A percentile compares a stretch with the other conserved stretches of the same genome.
Conservation (phyloP, 2,329 filamentous ascomycete species). For the Diaporthe caulivora region DNA sequence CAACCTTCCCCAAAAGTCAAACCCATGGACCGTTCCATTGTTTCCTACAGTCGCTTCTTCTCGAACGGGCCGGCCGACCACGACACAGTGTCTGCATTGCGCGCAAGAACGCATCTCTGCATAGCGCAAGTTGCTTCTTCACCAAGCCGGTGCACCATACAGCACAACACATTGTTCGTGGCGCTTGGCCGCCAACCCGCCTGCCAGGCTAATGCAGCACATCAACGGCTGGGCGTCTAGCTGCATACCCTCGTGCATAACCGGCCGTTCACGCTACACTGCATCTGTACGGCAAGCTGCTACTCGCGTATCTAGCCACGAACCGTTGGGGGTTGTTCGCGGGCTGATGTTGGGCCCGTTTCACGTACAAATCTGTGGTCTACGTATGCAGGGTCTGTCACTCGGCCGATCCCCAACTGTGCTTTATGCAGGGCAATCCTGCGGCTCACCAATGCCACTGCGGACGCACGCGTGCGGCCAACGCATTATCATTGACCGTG, state of each 20-base stretch:
- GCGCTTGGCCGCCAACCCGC: conserved; percentile 15
- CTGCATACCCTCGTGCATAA: conserved; percentile 22
- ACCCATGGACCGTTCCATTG: not conserved
- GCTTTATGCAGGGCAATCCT: conserved; percentile 1
- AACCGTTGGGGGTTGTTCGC: conserved; percentile 27
- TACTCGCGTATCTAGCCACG: conserved; percentile 23
- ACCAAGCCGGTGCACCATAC: not conserved
- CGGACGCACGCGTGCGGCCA: not conserved
- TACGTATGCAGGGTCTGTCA: conserved; percentile 15
- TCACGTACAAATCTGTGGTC: conserved; percentile 6
- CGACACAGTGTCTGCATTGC: not conserved
- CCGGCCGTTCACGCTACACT: conserved; percentile 24
- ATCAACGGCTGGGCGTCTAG: conserved; percentile 30
- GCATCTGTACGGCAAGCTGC: conserved; percentile 23
- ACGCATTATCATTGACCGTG: not conserved
- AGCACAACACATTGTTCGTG: conserved; percentile 3
- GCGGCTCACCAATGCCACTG: conserved; percentile 10
- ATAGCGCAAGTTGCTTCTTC: not conserved
- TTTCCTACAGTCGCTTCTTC: too few species aligned
- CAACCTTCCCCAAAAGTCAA: not conserved
- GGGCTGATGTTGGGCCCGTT: conserved; percentile 26
- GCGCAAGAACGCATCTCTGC: not conserved
- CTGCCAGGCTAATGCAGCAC: conserved; percentile 18
- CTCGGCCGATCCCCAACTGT: conserved; percentile 1
- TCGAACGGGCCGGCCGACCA: not conserved